Conservation (phyloP, 371 early-diverging fungal species). For the Rhizopus delemar region DNA sequence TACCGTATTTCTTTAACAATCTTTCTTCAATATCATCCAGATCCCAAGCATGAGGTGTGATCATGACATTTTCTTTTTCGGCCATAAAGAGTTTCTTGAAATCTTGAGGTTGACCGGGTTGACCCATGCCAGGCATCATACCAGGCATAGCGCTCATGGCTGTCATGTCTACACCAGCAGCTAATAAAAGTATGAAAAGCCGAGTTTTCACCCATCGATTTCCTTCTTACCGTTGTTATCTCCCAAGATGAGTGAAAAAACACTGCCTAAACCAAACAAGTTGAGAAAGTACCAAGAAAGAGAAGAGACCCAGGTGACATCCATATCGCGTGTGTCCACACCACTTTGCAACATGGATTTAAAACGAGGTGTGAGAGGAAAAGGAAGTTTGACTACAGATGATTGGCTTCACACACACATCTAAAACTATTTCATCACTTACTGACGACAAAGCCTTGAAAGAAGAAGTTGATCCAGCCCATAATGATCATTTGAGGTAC, state of each 20-base stretch:
- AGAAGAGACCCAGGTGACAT: slow-evolving; percentile 96
- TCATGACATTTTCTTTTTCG: slow-evolving; percentile 85
- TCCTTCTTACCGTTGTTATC: slow-evolving; percentile 76
- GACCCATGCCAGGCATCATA: slow-evolving; percentile 47
- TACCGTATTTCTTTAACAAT: slow-evolving; percentile 79
- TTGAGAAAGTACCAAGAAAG: slow-evolving; percentile 98
- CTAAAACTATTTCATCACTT: slow-evolving; percentile 28
- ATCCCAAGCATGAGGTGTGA: slow-evolving; percentile 82
- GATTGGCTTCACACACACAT: neutral
- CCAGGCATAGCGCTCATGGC: slow-evolving; percentile 76
- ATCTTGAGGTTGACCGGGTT: slow-evolving; percentile 80
- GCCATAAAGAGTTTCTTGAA: slow-evolving; percentile 83
- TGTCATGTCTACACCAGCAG: slow-evolving; percentile 90
- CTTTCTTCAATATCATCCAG: slow-evolving; percentile 83
- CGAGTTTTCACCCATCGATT: neutral
- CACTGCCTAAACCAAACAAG: slow-evolving; percentile 91
- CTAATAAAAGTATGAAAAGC: slow-evolving; percentile 32
- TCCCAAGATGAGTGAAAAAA: slow-evolving; percentile 90
- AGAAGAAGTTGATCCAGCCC: slow-evolving; percentile 98
- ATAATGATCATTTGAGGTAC: slow-evolving; percentile 97
- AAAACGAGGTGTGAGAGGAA: slow-evolving; percentile 94
- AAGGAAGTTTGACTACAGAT: slow-evolving; percentile 84
- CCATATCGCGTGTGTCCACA: slow-evolving; percentile 95
- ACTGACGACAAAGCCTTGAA: slow-evolving; percentile 95
- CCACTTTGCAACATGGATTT: slow-evolving; percentile 97